Evolutionary conservation across 306 rosid genomes (phyloP), one percentile per base, ranked within the genome.

Genomic region (Fragaria vesca): DNA sequence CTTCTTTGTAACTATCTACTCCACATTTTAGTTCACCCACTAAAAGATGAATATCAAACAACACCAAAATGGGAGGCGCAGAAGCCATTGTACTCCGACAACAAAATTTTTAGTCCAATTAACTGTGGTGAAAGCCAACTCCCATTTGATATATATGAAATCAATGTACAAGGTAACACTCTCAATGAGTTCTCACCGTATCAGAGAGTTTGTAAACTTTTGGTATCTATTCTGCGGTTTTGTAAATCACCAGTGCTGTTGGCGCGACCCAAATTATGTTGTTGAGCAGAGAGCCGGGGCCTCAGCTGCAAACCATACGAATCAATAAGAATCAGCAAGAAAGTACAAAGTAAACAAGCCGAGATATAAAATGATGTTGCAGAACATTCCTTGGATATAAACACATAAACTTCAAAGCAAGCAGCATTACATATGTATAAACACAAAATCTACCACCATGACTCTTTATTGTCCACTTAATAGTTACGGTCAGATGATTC

Each of bases 241-340:
- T 58, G 77, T 11, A 55, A 38, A 65, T 77, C 61, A 61, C 76
- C 83, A 42, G 71, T 79, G 77, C 75, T 69, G 68, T 72, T 86
- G 48, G 60, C 52, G 69, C 80, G 66, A 48, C 80, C 80, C 57
- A 81, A 74, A 78, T 85, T 88, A 76, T 84, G 79, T 67, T 76
- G 83, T 73, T 79, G 91, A 40, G 88, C 84, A 75, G 63, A 66
- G 66, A 89, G 78, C 66, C 87, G 90, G 7, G 96, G 93, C 81
- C 89, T 87, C 87, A 93, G 73, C 97, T 93, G 83, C 78, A 88
- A 46, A 72, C 2, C 67, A 75, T 63, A 60, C 43, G 0, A 40
- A 40, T 40, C 43, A 40, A 40, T 40, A 40, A 82, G 68, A 32
- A 71, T 52, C 66, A 48, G 36, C 30, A n/a, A 30, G 24, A 55